phyloP scores from a whole-genome alignment of 768 basidiomycete genomes.

The Mycena floridula region DNA sequence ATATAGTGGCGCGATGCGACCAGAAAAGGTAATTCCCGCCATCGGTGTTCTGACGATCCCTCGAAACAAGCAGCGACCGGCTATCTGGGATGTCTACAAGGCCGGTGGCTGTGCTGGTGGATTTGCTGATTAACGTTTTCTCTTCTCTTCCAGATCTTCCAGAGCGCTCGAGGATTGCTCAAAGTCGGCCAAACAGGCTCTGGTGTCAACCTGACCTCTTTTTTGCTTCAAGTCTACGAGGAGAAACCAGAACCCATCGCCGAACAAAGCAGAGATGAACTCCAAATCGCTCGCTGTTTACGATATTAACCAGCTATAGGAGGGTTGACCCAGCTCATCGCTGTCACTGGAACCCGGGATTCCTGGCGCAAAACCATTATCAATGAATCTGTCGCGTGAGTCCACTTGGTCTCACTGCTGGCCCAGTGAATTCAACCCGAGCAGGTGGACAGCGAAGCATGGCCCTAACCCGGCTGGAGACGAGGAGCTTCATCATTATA shows the following conservation, averaged over 20 bases:
- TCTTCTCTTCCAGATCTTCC: too few relatives aligned
- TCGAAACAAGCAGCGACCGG: too few relatives aligned
- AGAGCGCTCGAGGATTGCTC: slow-evolving; percentile 79
- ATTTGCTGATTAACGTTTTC: too few relatives aligned
- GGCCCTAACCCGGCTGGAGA: slow-evolving; percentile 85
- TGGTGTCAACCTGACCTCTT: slow-evolving; percentile 78
- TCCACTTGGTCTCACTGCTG: slow-evolving; percentile 11
- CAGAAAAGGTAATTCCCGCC: too few relatives aligned
- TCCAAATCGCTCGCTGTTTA: neutral
- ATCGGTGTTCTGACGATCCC: too few relatives aligned
- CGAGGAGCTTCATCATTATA: slow-evolving; percentile 79
- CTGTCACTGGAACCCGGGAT: slow-evolving; percentile 71
- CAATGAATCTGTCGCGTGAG: slow-evolving; percentile 78
- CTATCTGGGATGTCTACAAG: too few relatives aligned
- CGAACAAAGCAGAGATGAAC: slow-evolving; percentile 79
- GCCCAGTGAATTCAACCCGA: slow-evolving; percentile 6
- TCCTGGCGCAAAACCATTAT: slow-evolving; percentile 89
- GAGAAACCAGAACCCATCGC: slow-evolving; percentile 61
- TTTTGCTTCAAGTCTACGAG: slow-evolving; percentile 82
- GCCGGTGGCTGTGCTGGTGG: too few relatives aligned
- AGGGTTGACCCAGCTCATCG: slow-evolving; percentile 86
- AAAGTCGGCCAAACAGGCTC: slow-evolving; percentile 87
- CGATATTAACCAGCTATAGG: slow-evolving; percentile 37
- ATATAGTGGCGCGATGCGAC: too few relatives aligned
- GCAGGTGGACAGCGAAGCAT: slow-evolving; percentile 81